A percentile compares a stretch with the other conserved stretches of the same genome.
Evolutionary conservation across 176 grass and related monocot species (phyloP).

Genomic region (Aegilops bicornis): DNA sequence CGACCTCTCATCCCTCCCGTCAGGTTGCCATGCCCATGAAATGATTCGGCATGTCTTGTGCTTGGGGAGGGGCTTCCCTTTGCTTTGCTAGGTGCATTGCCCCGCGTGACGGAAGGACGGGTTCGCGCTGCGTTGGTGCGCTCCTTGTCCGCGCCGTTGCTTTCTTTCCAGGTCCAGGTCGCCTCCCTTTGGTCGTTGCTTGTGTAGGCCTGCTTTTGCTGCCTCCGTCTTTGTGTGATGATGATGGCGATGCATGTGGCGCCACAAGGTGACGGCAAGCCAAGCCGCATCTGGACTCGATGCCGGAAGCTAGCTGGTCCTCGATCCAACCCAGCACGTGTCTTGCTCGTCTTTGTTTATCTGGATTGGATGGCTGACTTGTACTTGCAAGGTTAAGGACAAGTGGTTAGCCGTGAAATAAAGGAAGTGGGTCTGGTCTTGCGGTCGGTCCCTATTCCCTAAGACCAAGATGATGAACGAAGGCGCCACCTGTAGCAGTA

Average conservation of each 20-base stretch:
- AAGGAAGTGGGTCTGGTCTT: background rate
- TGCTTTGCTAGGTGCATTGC: slow-evolving; percentile 33
- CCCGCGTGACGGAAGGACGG: slow-evolving; percentile 13
- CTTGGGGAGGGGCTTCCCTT: background rate
- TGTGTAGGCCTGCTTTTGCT: background rate
- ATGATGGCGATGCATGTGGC: background rate
- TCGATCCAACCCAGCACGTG: background rate
- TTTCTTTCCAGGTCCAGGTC: background rate
- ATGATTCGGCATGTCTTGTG: slow-evolving; percentile 40
- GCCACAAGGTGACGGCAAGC: background rate
- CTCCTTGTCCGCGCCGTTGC: background rate
- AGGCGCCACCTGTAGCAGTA: too few relatives aligned
- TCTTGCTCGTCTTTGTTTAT: background rate
- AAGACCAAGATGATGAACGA: background rate
- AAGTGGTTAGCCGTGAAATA: background rate
- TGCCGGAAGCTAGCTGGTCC: background rate
- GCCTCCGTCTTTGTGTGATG: background rate
- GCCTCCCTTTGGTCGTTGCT: slow-evolving; percentile 21
- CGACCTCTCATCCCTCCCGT: slow-evolving; percentile 18
- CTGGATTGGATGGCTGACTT: background rate
- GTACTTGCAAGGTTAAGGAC: background rate
- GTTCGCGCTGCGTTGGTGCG: too few relatives aligned
- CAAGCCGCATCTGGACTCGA: background rate
- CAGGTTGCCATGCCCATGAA: slow-evolving; percentile 28
- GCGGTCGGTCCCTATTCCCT: background rate